A percentile compares a stretch with the other conserved stretches of the same genome.
These are phyloP conservation scores for Cucurbita argyrosperma DNA, from an alignment of 306 rosid genomes.

Conservation along the genomic window DNA sequence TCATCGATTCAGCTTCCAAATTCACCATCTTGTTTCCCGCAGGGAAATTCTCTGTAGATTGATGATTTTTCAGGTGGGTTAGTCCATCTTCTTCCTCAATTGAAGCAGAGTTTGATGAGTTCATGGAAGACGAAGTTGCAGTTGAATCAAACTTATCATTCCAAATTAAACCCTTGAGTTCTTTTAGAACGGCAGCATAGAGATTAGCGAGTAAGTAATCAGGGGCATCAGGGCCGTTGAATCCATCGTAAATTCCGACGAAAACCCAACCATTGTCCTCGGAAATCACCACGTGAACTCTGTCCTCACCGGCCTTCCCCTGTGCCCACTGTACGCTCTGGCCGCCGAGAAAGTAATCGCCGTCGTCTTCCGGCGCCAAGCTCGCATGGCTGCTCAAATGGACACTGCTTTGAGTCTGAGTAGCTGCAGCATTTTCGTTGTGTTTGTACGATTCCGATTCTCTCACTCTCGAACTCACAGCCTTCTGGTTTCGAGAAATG, in stretches of 20 bases:
- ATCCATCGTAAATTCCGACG: constrained; percentile 85
- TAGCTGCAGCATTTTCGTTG: constrained; percentile 8
- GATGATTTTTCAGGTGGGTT: neutral
- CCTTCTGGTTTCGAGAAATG: constrained; percentile 7
- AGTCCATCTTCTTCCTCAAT: neutral
- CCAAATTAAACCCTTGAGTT: constrained; percentile 39
- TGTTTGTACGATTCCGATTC: constrained; percentile 19
- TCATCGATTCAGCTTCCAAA: neutral
- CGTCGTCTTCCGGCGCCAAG: constrained; percentile 15
- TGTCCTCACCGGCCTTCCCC: constrained; percentile 80
- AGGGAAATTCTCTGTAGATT: neutral
- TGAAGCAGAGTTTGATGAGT: constrained; percentile 7
- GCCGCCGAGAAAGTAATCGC: constrained; percentile 16
- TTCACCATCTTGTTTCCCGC: neutral
- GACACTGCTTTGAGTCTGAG: constrained; percentile 8
- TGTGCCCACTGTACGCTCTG: constrained; percentile 68
- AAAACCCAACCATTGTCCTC: constrained; percentile 74
- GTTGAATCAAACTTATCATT: constrained; percentile 14
- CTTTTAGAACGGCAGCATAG: constrained; percentile 33
- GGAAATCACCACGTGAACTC: constrained; percentile 60
- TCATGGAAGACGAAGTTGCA: neutral
- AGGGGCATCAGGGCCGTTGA: constrained; percentile 88
- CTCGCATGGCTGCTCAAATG: constrained; percentile 21
- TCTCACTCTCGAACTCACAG: neutral
- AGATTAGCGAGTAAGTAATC: constrained; percentile 55